Evolutionary conservation across 352 stramenopile species (phyloP).

Genomic region (Globisporangium viniferum): DNA sequence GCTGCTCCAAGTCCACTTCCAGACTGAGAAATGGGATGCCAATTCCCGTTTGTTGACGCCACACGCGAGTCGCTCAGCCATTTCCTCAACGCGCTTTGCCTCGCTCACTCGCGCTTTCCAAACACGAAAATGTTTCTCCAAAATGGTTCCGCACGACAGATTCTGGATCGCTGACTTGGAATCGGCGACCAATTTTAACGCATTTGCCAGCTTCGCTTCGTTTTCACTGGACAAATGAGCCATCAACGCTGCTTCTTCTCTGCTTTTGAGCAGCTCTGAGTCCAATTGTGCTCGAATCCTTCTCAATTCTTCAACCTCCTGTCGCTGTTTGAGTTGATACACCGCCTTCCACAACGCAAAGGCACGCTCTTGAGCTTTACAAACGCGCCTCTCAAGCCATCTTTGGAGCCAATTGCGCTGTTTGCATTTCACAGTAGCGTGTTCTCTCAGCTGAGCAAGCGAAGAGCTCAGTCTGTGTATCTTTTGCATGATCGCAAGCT

Average conservation of each 20-base stretch:
- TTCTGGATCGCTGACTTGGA: background rate
- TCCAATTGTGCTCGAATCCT: background rate
- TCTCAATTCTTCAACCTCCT: slow-evolving; percentile 1
- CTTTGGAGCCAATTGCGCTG: background rate
- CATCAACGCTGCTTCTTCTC: background rate
- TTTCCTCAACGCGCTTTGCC: background rate
- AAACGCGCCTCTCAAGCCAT: background rate
- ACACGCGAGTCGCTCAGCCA: background rate
- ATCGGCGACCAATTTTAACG: background rate
- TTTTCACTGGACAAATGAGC: background rate
- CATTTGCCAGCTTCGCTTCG: background rate
- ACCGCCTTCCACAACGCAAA: slow-evolving; percentile 4
- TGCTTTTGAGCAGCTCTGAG: slow-evolving; percentile 1
- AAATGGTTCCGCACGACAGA: background rate
- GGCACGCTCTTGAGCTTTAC: background rate
- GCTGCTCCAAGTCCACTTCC: background rate
- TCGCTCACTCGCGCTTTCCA: background rate
- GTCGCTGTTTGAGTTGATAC: background rate
- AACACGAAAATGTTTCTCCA: background rate
- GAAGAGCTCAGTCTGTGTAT: background rate
- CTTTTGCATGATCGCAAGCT: slow-evolving; percentile 15
- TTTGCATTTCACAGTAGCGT: background rate
- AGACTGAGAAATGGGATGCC: background rate
- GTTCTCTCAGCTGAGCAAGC: background rate
- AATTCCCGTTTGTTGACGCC: background rate